These are phyloP conservation scores for Thielaviopsis musarum DNA, from an alignment of 2,329 filamentous ascomycete species.

Conservation along the genomic window DNA sequence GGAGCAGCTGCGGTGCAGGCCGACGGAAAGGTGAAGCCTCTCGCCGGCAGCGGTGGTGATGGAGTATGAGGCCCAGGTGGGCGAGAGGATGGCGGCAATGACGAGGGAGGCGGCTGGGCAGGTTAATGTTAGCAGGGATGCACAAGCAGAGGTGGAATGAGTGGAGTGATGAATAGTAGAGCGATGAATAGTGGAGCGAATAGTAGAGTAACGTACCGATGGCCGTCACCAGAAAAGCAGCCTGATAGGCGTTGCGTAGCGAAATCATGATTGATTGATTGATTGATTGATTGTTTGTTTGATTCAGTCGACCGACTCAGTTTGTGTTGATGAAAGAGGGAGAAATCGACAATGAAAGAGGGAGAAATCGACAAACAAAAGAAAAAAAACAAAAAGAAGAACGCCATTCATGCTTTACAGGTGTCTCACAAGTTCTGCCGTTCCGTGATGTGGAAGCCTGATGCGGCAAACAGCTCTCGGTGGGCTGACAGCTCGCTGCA, in stretches of 20 bases:
- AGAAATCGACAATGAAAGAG: neutral
- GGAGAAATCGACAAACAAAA: too few relatives aligned
- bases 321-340: neutral
- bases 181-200: too few relatives aligned
- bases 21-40: conserved; percentile 43
- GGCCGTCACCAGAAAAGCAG: neutral
- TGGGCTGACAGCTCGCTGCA: too few relatives aligned
- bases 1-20: conserved; percentile 68
- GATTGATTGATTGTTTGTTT: neutral
- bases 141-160: too few relatives aligned
- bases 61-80: conserved; percentile 53
- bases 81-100: conserved; percentile 48
- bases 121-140: too few relatives aligned
- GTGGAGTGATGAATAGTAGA: too few relatives aligned
- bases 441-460: too few relatives aligned
- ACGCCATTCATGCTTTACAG: too few relatives aligned
- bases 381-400: too few relatives aligned
- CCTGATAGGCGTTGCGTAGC: neutral
- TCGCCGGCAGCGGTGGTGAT: conserved; percentile 32
- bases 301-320: neutral
- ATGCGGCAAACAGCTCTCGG: too few relatives aligned
- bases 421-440: too few relatives aligned
- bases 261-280: neutral
- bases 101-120: conserved; percentile 51
- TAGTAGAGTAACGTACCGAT: neutral